A percentile compares a stretch with the other conserved stretches of the same genome.
phyloP scores from a whole-genome alignment of 257 asterid genomes.

The Cruciata laevipes region DNA sequence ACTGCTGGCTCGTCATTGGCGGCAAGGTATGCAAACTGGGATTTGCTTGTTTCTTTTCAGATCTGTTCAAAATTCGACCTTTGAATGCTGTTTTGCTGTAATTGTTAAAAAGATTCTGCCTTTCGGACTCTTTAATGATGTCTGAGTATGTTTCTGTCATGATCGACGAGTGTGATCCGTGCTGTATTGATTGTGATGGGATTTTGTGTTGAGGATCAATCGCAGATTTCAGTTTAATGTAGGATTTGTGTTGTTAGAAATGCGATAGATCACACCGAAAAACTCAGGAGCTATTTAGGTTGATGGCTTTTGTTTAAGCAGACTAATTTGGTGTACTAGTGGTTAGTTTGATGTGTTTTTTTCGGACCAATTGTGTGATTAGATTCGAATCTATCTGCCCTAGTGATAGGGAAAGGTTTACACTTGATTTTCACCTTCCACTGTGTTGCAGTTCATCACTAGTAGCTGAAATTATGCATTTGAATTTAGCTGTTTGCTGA shows the following conservation, averaged over 20 bases:
- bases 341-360: background rate
- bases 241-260: background rate
- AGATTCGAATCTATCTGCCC: background rate
- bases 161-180: background rate
- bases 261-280: background rate
- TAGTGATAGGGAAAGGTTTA: background rate
- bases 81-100: background rate
- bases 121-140: background rate
- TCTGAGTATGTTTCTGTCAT: background rate
- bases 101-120: background rate
- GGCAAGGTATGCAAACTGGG: slow-evolving; percentile 51
- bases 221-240: background rate
- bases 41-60: slow-evolving; percentile 13
- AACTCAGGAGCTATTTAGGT: background rate
- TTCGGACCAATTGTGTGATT: background rate
- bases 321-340: background rate
- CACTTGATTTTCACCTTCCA: background rate
- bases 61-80: slow-evolving; percentile 18
- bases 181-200: background rate
- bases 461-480: background rate
- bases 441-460: background rate
- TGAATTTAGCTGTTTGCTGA: background rate
- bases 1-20: slow-evolving; percentile 67
- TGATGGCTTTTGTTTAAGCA: no score
- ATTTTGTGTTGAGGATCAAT: background rate